Conservation (phyloP, 164 flowering plant species). For the Stephania cephalantha region DNA sequence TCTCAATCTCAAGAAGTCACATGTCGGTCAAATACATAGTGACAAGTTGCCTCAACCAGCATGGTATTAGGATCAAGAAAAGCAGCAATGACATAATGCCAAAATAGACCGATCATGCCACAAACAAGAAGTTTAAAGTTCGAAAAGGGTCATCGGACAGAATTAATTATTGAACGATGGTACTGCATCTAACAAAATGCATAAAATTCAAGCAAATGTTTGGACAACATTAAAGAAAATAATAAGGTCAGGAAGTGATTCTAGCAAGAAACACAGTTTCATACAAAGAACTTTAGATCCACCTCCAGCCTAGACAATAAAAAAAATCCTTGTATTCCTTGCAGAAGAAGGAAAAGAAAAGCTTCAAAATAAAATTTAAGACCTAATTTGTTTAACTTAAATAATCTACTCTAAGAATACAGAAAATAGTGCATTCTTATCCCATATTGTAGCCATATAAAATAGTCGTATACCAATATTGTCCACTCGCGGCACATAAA, state of each 20-base stretch:
- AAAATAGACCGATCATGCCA: background rate
- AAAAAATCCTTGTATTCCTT: background rate
- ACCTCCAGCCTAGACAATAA: background rate
- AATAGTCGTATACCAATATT: background rate
- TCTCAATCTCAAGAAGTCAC: background rate
- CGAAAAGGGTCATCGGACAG: background rate
- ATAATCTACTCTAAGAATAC: background rate
- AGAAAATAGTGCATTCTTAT: background rate
- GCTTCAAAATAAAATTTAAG: background rate
- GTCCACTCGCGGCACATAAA: too few relatives aligned
- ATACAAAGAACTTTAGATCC: background rate
- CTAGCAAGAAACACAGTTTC: background rate
- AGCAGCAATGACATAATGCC: background rate
- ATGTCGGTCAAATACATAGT: background rate
- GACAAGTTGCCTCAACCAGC: background rate
- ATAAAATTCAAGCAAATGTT: background rate
- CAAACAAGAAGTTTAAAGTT: background rate
- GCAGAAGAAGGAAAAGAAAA: background rate
- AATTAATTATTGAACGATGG: background rate
- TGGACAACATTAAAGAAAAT: background rate
- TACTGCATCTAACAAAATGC: background rate
- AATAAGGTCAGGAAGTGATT: background rate
- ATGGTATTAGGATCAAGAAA: background rate
- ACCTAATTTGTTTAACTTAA: background rate
- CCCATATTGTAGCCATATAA: background rate